Base-by-base conservation (phyloP, 768 basidiomycete species). In the Collybia nuda region DNA sequence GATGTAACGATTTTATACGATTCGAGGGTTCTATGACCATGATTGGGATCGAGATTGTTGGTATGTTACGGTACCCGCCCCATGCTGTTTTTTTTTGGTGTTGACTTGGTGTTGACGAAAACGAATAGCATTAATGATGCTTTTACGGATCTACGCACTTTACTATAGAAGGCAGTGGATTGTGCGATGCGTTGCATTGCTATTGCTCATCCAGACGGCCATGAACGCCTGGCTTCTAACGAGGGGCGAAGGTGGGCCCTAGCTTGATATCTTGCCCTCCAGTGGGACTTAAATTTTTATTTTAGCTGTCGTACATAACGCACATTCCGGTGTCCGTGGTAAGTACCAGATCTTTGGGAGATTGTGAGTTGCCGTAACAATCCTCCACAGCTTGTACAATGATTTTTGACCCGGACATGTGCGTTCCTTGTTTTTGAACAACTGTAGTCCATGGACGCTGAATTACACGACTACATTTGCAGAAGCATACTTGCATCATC, bases 161-260 rank as follows among this genome's bases (percentile, higher is more conserved):
- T 77, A 75, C 48, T 62, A 67, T 15, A 54, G 59, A 23, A 65
- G 69, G 15, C 62, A 60, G 46, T 63, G 62, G 61, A 62, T 73
- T 24, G 54, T 65, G 47, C 53, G 58, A 51, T 23, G 56, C 15
- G 54, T 71, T 47, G 59, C 65, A 48, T 7, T 60, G 41, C 43
- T 85, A 7, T 72, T 81, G 37, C 7, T 74, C 8, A 47, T 73
- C 24, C 76, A 79, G 63, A 67, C 78, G n/a, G 63, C 57, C 2
- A 61, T 80, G 55, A 83, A 81, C 51, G 69, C 71, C 0, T 85
- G 77, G 78, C 64, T 86, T n/a, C 66, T 87, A 17, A 70, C 72
- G 22, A 54, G 64, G 12, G 83, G 74, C 0, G 55, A 72, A 67
- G 67, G 85, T 86, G 53, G 11, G n/a, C 62, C 1, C 1, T 41